These are phyloP conservation scores for Hemisphaericaspora xylanilytica DNA, from an alignment of 1,139 yeast species.

Conservation along the genomic window DNA sequence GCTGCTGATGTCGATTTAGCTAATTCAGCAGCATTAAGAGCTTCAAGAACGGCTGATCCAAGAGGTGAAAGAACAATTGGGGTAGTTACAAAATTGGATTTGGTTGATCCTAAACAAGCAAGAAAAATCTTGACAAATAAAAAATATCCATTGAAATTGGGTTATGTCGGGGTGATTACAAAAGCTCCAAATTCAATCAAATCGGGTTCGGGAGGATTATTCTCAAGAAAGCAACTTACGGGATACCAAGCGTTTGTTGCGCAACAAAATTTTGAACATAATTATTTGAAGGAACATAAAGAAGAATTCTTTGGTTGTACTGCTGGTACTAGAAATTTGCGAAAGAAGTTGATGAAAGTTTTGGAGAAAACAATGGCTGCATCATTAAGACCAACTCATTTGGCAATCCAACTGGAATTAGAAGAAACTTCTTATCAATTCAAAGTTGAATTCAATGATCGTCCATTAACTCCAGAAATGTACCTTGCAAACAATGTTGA, in stretches of 20 bases:
- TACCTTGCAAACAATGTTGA: conserved; percentile 92
- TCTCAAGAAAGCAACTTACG: conserved; percentile 35
- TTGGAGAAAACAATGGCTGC: conserved; percentile 90
- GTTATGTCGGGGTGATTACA: conserved; percentile 96
- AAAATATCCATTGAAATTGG: conserved; percentile 89
- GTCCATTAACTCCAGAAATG: conserved; percentile 89
- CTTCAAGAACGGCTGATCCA: conserved; percentile 92
- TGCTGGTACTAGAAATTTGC: conserved; percentile 74
- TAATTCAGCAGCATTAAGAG: conserved; percentile 89
- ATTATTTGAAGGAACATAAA: conserved; percentile 58
- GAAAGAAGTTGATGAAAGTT: conserved; percentile 79
- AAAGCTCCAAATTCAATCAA: conserved; percentile 54
- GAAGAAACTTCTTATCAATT: conserved; percentile 92
- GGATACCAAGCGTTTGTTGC: conserved; percentile 52
- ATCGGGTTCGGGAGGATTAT: conserved; percentile 22
- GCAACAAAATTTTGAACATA: conserved; percentile 64
- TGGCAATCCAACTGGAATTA: conserved; percentile 81
- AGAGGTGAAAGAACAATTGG: conserved; percentile 94
- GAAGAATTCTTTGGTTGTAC: conserved; percentile 62
- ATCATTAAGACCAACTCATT: conserved; percentile 83
- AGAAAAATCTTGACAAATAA: conserved; percentile 66
- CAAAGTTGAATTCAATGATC: conserved; percentile 94
- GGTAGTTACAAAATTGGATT: conserved; percentile 88
- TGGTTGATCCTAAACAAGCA: conserved; percentile 77
- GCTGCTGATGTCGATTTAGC: conserved; percentile 99